Evolutionary conservation across 306 rosid genomes (phyloP), one percentile per base, ranked within the genome.

Genomic region (Myrica gale): DNA sequence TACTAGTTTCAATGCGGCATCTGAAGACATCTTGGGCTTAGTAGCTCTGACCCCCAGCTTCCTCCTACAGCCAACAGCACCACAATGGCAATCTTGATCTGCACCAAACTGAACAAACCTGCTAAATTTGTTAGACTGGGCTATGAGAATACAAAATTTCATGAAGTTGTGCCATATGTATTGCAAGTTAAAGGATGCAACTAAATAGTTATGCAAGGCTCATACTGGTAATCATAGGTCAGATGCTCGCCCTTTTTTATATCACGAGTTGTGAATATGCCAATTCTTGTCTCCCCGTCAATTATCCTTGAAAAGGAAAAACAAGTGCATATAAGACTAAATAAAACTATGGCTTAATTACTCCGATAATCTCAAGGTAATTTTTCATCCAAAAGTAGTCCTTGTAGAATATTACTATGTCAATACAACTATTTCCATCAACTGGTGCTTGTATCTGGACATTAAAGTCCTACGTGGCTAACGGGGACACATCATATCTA

Each of bases 61-160:
- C 79, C 87, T 84, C 81, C 96, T 87, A 85, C 98, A 94, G 71
- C 73, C 87, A 77, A 53, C 84, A 69, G 98, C 95, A 71, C 98
- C 97, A 47, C 98, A 94, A 81, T 92, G 97, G 85, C 98, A 94
- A 81, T 90, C 98, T 92, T 94, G 98, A 84, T 94, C 98, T 85
- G 98, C 97, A 81, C 98, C 98, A 86, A 92, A 94, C 73, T 94
- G 97, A 82, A 94, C 98, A 88, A 94, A 92, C 97, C 98, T 92
- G 93, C 92, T 68, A 76, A 42, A 75, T 83, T 82, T 53, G 85
- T 93, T 91, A 89, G 97, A 87, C 78, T 79, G 76, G 63, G 75
- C 73, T 72, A 60, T 44, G 56, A 52, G 63, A 46, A 70, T 21
- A 46, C 3, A 62, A 44, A 70, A 19, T 52, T 53, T 48, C 67